Evolutionary conservation across 441 rosid species (phyloP), one percentile per base, ranked within the genome.

Genomic region (Eutrema salsugineum): DNA sequence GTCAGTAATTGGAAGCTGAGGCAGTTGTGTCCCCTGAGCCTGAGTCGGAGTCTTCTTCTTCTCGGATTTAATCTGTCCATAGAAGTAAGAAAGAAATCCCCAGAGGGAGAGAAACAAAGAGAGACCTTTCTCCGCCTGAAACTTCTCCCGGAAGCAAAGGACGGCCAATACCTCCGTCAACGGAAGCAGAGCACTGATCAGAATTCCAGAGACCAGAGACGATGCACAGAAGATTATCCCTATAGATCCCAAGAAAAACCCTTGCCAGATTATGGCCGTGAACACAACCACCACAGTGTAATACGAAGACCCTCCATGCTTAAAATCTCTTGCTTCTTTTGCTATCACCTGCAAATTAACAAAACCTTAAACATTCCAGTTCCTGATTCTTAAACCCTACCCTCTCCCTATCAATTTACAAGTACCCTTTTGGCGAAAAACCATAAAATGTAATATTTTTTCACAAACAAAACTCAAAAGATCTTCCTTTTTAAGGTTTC

Each of bases 21-120:
- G 49, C 39, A 19, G 54, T 66, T 66, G 66, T 39, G 53, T 42
- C 54, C 65, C 53, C 6, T 28, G 59, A 17, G 63, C 5, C 24
- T 36, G 38, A 53, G 32, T 8, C 20, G 27, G 50, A 46, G 22
- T 28, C 17, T 42, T 48, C n/a, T 47, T 48, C 53, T 56, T 43
- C 44, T 47, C 33, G 2, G 38, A 17, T 38, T 56, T 48, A 20
- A 57, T 0, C 61, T 73, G 53, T 49, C 77, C 72, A 5, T 73
- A 73, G 27, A 73, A 66, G 35, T 73, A 73, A 57, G 77, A 73
- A 10, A 73, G 27, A 14, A 60, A 73, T 39, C 77, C 77, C 77
- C 77, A 73, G 2, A 73, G 66, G 8, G 60, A 48, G 20, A 73
- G 72, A 58, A 54, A 48, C 54, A 73, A 5, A 57, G 77, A 59